Percentiles rank a stretch among this genome's conserved stretches.
These are phyloP conservation scores for Phytophthora uliginosa DNA, from an alignment of 352 stramenopile genomes.

Conservation along the genomic window DNA sequence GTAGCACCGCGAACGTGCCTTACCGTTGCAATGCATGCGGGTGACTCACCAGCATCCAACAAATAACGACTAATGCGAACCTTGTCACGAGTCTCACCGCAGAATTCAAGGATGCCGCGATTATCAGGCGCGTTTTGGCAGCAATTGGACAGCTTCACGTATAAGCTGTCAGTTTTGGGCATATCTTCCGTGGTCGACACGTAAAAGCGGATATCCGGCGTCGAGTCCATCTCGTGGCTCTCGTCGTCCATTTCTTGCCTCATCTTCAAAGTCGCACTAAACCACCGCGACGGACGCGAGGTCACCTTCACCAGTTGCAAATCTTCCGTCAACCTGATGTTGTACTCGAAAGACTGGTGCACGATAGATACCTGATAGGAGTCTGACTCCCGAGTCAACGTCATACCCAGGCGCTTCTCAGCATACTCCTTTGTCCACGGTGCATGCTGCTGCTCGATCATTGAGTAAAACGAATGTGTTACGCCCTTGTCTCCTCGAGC, in stretches of 20 bases:
- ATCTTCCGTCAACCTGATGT: slow-evolving; percentile 60
- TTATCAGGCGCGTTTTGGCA: slow-evolving; percentile 49
- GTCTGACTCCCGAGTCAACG: slow-evolving; percentile 38
- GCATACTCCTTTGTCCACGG: slow-evolving; percentile 56
- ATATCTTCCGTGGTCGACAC: slow-evolving; percentile 77
- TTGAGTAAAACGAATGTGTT: slow-evolving; percentile 84
- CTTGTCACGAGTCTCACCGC: slow-evolving; percentile 42
- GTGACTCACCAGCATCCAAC: slow-evolving; percentile 48
- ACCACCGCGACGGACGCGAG: slow-evolving; percentile 76
- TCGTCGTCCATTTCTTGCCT: slow-evolving; percentile 80
- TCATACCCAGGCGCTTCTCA: slow-evolving; percentile 52
- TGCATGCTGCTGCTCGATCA: slow-evolving; percentile 52
- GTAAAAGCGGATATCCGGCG: slow-evolving; percentile 81
- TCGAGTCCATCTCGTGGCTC: slow-evolving; percentile 67
- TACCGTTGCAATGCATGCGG: slow-evolving; percentile 61
- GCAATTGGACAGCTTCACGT: slow-evolving; percentile 41
- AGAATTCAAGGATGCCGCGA: slow-evolving; percentile 72
- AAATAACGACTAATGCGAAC: slow-evolving; percentile 69
- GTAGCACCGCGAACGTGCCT: slow-evolving; percentile 61
- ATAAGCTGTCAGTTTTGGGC: slow-evolving; percentile 54
- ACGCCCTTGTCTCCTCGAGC: slow-evolving; percentile 67
- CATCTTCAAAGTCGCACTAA: slow-evolving; percentile 87
- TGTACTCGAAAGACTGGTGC: slow-evolving; percentile 71
- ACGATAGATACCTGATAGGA: slow-evolving; percentile 79
- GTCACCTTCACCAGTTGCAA: slow-evolving; percentile 71